Evolutionary conservation across 768 basidiomycete species (phyloP).

Genomic region (Boletus tylopilopsis): DNA sequence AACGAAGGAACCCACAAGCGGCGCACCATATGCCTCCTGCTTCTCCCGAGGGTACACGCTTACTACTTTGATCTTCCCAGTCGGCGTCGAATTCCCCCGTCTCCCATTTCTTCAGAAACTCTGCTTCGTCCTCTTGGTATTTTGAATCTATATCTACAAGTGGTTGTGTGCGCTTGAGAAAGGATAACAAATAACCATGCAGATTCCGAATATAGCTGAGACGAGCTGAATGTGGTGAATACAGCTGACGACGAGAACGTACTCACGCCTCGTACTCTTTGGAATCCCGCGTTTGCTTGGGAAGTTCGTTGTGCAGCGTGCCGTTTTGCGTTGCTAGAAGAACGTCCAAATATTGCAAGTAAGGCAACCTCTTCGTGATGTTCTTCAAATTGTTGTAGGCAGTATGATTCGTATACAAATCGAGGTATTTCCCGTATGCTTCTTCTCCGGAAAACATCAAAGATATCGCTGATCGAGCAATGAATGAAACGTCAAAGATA

Average conservation of each 20-base stretch:
- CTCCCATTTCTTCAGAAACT: conserved; percentile 82
- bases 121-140: conserved; percentile 56
- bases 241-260: neutral
- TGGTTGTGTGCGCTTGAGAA: conserved; percentile 81
- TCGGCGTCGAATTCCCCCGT: conserved; percentile 60
- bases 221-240: conserved; percentile 8
- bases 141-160: conserved; percentile 71
- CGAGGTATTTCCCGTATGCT: conserved; percentile 90
- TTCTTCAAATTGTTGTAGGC: conserved; percentile 88
- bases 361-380: conserved; percentile 77
- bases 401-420: conserved; percentile 85
- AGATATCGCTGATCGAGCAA: conserved; percentile 55
- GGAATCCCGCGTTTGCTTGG: conserved; percentile 60
- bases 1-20: conserved; percentile 61
- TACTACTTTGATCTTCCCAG: conserved; percentile 61
- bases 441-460: conserved; percentile 96
- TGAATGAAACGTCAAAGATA: conserved; percentile 5
- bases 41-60: conserved; percentile 40
- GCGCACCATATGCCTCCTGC: conserved; percentile 86
- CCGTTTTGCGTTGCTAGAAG: conserved; percentile 63
- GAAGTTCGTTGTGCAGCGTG: conserved; percentile 62
- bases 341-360: conserved; percentile 90
- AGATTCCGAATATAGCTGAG: conserved; percentile 79
- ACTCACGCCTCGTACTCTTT: conserved; percentile 81
- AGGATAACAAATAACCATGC: conserved; percentile 81